A percentile compares a stretch with the other conserved stretches of the same genome.
phyloP scores from a whole-genome alignment of 805 yeast genomes.

The Ogataea glucozyma region DNA sequence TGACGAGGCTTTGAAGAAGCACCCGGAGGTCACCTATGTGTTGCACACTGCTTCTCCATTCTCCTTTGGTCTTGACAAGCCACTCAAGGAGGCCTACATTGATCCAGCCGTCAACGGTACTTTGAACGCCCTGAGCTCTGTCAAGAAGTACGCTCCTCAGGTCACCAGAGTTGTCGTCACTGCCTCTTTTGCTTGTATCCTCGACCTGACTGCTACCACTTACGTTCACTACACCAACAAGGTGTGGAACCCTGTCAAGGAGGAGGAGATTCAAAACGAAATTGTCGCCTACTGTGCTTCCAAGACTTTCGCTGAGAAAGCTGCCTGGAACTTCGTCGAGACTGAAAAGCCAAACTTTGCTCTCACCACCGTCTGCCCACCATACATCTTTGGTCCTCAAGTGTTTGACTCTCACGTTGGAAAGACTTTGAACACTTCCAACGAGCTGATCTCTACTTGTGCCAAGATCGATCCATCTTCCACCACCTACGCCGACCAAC shows the following conservation, averaged over 20 bases:
- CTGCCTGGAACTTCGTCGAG: constrained; percentile 42
- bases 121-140: constrained; percentile 42
- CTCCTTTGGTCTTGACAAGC: constrained; percentile 31
- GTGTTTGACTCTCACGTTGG: constrained; percentile 30
- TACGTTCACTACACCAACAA: constrained; percentile 27
- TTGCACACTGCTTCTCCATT: constrained; percentile 45
- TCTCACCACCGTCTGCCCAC: constrained; percentile 37
- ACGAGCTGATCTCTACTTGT: constrained; percentile 39
- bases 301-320: constrained; percentile 47
- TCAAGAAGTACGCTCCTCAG: constrained; percentile 39
- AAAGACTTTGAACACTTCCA: constrained; percentile 32
- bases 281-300: constrained; percentile 37
- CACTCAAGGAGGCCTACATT: constrained; percentile 44
- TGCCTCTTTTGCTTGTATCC: constrained; percentile 52
- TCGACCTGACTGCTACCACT: constrained; percentile 21
- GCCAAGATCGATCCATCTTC: constrained; percentile 22
- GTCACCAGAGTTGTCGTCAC: constrained; percentile 46
- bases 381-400: constrained; percentile 48
- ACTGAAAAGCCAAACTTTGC: constrained; percentile 36
- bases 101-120: constrained; percentile 52
- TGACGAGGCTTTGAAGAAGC: constrained; percentile 42
- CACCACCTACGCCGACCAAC: constrained; percentile 34
- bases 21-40: constrained; percentile 37
- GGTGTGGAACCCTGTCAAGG: constrained; percentile 37
- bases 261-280: constrained; percentile 29